Evolutionary conservation across 2,329 filamentous ascomycete species (phyloP), one percentile per base, ranked within the genome.

Genomic region (Leptographium galeiforme): DNA sequence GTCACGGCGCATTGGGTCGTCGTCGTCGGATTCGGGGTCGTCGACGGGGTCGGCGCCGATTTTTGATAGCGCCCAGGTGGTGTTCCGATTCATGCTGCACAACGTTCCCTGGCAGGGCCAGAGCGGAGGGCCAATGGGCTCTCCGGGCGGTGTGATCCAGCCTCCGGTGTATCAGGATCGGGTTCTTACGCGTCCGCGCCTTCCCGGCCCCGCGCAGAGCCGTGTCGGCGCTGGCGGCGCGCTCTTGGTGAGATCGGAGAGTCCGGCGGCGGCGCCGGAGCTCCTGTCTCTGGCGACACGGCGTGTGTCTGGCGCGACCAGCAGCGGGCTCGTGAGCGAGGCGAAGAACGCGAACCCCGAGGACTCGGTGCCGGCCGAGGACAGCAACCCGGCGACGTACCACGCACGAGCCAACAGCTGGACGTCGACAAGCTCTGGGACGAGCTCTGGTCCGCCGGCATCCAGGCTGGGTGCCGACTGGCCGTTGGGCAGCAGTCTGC

Each of bases 51-150:
- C 77, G 10, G 71, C 75, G 2, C 78, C 78, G 0, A 68, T 75
- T 7, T 77, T 68, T 55, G 75, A 79, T 59, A 68, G 77, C 63
- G 68, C 75, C 63, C 71, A 75, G 58, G 88, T 79, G 61, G 75
- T 80, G 56, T 90, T 90, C 72, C 86, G 83, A 57, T 90, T 90
- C 62, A 80, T 83, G 11, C 74, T 89, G 2, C 82, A 85, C 53
- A 58, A 59, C 52, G 57, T 68, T 10, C 63, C 63, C 0, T 66
- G 64, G 64, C 64, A 64, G 16, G 56, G 53, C 2, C 19, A 34
- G 32, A 16, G 41, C 7, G 44, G 32, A 2, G 40, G 52, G 18
- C 41, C 41, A 16, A 41, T 39, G 14, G 52, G 48, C 13, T 49
- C 56, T 52, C 46, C 60, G 49, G 54, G 57, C 56, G 84, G 79